Evolutionary conservation across 2,329 filamentous ascomycete genomes (phyloP), one percentile per base, ranked within the genome.

Genomic region (Pseudogymnoascus sp.): DNA sequence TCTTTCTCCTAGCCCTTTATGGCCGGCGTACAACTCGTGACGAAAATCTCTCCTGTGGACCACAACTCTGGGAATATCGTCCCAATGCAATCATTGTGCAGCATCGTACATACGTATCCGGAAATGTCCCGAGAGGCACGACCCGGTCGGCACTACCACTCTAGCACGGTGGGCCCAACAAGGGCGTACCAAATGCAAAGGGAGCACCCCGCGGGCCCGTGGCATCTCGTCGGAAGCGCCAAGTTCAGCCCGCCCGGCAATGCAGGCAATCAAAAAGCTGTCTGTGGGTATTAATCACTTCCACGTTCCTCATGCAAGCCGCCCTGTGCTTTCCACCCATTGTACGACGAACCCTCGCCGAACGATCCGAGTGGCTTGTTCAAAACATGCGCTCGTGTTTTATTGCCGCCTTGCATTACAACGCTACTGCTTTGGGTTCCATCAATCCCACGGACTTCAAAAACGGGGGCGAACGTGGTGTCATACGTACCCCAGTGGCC

Each of bases 231-330:
- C 28, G 14, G 25, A 54, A 18, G 47, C 47, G 47, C 47, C 47
- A 54, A 54, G 47, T 32, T 14, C 28, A 54, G 47, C 47, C 47
- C 25, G 6, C 47, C 39, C 47, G 47, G 47, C 47, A 54, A 54
- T 54, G 47, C 47, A 54, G 47, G 47, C 47, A 54, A 54, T 54
- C 25, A 54, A 54, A 43, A 32, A 18, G 47, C 47, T 54, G 47
- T 54, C 47, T 54, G 47, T 32, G 47, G 47, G 47, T 32, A 54
- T 20, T 18, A 54, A 54, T 54, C 25, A n/a, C 47, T 54, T 32
- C 47, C 47, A 54, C 47, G 47, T 54, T 54, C 9, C 25, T 54
- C 47, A 54, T 54, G 47, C 47, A 54, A 18, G 47, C 28, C 47
- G 47, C 47, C 47, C 28, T 32, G 28, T 32, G 47, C n/a, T 54